phyloP scores from a whole-genome alignment of 2,329 filamentous ascomycete genomes.

The Lasiodiplodia gonubiensis region DNA sequence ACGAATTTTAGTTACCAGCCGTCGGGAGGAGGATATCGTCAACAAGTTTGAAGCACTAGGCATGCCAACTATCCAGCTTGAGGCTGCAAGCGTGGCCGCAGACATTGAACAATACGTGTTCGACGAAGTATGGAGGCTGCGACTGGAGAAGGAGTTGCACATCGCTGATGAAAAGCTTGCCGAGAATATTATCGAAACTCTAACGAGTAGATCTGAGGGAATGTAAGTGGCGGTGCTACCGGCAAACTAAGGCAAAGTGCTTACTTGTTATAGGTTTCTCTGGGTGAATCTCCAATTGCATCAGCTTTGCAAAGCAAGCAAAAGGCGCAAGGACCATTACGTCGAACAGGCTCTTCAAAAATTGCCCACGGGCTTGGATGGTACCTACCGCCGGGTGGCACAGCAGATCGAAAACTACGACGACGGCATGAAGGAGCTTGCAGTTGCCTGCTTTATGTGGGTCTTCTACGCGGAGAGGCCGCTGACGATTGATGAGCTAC shows the following conservation, averaged over 20 bases:
- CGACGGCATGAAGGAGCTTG: neutral
- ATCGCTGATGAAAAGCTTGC: neutral
- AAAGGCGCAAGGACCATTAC: neutral
- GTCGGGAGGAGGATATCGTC: neutral
- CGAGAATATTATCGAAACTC: neutral
- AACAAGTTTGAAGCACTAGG: neutral
- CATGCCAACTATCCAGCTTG: neutral
- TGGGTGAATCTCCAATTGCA: constrained; percentile 9
- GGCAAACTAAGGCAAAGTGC: neutral
- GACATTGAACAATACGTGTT: neutral
- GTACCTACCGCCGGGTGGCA: neutral
- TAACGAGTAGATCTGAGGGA: neutral
- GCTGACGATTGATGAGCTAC: neutral
- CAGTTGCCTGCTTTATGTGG: neutral
- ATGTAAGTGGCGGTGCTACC: neutral
- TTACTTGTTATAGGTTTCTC: neutral
- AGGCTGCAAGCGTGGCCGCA: neutral
- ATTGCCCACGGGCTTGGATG: neutral
- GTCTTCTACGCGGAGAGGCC: neutral
- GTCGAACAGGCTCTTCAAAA: neutral
- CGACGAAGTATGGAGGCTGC: neutral
- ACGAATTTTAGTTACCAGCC: constrained; percentile 8
- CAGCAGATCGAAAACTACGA: neutral
- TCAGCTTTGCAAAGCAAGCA: neutral
- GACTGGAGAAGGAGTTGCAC: neutral